A percentile compares a stretch with the other conserved stretches of the same genome.
Conservation (phyloP, 441 rosid genomes). For the Lepidium campestre region DNA sequence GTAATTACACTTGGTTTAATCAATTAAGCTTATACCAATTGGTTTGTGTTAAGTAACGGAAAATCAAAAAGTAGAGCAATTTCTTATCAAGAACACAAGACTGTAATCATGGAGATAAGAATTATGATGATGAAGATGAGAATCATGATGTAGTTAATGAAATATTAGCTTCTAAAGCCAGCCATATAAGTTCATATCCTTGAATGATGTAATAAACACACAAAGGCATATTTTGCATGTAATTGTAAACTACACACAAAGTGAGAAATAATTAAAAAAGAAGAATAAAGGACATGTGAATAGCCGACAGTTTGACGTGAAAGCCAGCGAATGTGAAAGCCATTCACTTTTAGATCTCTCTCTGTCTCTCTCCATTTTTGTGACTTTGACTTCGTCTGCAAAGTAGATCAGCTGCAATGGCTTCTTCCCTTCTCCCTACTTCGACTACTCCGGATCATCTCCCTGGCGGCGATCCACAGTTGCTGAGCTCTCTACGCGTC, state of each 20-base stretch:
- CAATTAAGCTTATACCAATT: too few relatives aligned
- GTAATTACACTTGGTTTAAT: too few relatives aligned
- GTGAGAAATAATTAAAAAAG: slow-evolving; percentile 1
- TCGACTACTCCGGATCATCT: slow-evolving; percentile 19
- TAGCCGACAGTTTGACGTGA: slow-evolving; percentile 24
- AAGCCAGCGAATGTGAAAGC: slow-evolving; percentile 23
- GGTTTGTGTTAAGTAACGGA: too few relatives aligned
- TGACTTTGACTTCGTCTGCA: slow-evolving; percentile 1
- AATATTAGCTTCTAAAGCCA: too few relatives aligned
- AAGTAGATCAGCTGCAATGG: slow-evolving; percentile 28
- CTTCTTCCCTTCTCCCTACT: slow-evolving; percentile 38
- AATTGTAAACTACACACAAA: not conserved
- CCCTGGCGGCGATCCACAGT: slow-evolving; percentile 11
- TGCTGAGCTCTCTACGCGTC: slow-evolving; percentile 20
- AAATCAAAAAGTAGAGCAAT: too few relatives aligned
- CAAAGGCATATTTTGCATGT: not conserved
- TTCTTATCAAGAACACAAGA: too few relatives aligned
- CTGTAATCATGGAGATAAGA: too few relatives aligned
- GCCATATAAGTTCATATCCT: too few relatives aligned
- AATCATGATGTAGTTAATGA: too few relatives aligned
- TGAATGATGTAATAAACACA: slow-evolving; percentile 8
- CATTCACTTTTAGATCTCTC: slow-evolving; percentile 7
- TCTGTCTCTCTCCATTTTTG: not conserved
- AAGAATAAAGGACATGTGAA: slow-evolving; percentile 12
- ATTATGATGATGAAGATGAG: too few relatives aligned